Evolutionary conservation across 1,284 basidiomycete genomes (phyloP).

Genomic region (Ceratobasidium theobromae): DNA sequence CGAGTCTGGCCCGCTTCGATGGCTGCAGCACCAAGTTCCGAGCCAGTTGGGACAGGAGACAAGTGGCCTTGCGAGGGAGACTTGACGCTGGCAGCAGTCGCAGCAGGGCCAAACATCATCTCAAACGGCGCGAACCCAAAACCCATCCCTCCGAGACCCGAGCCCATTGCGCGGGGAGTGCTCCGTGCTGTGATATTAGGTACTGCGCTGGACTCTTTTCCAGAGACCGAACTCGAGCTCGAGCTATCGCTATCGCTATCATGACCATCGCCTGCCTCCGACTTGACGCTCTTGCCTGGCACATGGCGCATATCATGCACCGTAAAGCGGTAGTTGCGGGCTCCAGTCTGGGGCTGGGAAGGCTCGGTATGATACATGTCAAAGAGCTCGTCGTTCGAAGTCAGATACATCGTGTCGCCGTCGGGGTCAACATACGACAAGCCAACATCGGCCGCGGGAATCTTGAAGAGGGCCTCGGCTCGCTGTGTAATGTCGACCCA

Average conservation of each 20-base stretch:
- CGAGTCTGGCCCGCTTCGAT: constrained; percentile 10
- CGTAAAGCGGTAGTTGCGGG: constrained; percentile 1
- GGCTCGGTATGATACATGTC: constrained; percentile 25
- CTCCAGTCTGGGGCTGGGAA: background rate
- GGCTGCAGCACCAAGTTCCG: background rate
- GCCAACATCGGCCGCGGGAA: constrained; percentile 22
- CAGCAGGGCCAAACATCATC: constrained; percentile 29
- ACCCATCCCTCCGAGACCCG: constrained; percentile 2
- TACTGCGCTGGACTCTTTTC: background rate
- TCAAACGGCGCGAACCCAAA: constrained; percentile 28
- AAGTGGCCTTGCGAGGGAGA: constrained; percentile 26
- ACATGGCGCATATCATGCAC: constrained; percentile 1
- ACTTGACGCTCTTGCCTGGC: background rate
- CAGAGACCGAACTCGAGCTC: constrained; percentile 3
- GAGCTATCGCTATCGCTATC: background rate
- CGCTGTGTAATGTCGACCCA: constrained; percentile 31
- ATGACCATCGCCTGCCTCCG: background rate
- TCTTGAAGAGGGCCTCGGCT: constrained; percentile 27
- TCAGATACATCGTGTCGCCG: constrained; percentile 23
- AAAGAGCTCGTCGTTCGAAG: constrained; percentile 25
- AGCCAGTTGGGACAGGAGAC: constrained; percentile 13
- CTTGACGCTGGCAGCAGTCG: constrained; percentile 24
- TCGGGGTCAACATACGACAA: constrained; percentile 34
- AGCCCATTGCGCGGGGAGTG: too few relatives aligned
- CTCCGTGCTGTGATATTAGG: too few relatives aligned